These are phyloP conservation scores for Speleostelium caveatum DNA, from an alignment of 78 protist species.

Conservation along the genomic window DNA sequence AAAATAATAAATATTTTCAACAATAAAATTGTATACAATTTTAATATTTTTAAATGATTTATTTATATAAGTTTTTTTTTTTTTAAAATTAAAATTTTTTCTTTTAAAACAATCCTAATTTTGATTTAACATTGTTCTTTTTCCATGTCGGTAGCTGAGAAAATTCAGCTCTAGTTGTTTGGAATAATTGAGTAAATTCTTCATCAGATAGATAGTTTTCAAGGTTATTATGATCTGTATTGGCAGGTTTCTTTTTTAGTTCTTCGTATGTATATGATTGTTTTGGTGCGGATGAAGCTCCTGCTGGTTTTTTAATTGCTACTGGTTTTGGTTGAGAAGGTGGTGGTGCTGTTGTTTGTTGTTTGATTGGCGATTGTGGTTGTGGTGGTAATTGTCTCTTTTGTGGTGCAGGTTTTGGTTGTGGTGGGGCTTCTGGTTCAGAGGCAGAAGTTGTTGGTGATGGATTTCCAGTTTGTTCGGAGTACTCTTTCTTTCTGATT, in stretches of 20 bases:
- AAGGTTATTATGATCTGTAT: slow-evolving; percentile 35
- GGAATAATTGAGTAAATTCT: slow-evolving; percentile 37
- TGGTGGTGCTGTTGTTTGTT: slow-evolving; percentile 20
- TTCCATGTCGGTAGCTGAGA: slow-evolving; percentile 65
- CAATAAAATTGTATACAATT: too few relatives aligned
- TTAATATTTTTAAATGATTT: too few relatives aligned
- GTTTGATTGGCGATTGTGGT: neutral
- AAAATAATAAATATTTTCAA: too few relatives aligned
- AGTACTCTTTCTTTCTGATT: slow-evolving; percentile 76
- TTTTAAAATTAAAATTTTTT: too few relatives aligned
- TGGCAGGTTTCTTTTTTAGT: slow-evolving; percentile 62
- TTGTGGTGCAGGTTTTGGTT: neutral
- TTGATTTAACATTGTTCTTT: slow-evolving; percentile 29
- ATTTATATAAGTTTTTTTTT: too few relatives aligned
- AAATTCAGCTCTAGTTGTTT: slow-evolving; percentile 57
- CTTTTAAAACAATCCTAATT: slow-evolving; percentile 47
- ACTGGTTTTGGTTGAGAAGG: slow-evolving; percentile 26
- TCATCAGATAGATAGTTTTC: slow-evolving; percentile 71
- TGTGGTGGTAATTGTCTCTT: neutral
- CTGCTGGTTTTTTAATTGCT: slow-evolving; percentile 25
- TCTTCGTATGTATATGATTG: slow-evolving; percentile 24
- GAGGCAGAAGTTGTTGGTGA: slow-evolving; percentile 9
- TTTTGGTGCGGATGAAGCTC: slow-evolving; percentile 15
- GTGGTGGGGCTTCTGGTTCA: slow-evolving; percentile 4
- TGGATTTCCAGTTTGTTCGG: slow-evolving; percentile 20